Evolutionary conservation across 2,329 filamentous ascomycete genomes (phyloP), one percentile per base, ranked within the genome.

Genomic region (Capronia epimyces): DNA sequence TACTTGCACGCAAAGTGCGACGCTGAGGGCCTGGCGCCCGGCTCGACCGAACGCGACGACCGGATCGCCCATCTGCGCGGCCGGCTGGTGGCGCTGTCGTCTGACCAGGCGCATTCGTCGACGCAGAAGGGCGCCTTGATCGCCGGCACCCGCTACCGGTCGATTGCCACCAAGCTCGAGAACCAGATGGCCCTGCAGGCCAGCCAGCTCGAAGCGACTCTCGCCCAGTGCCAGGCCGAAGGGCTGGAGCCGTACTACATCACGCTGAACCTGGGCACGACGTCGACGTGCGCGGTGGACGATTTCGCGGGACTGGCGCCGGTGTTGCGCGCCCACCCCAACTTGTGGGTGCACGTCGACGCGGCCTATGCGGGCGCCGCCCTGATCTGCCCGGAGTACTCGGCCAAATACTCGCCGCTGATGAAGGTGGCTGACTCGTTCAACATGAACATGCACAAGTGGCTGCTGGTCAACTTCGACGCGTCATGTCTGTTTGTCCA

Each of bases 381-480:
- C 1, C 80, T 97, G 2, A 73, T 95, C 2, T 83, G 86, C 18
- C 85, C 89, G 2, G 88, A 95, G 67, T 86, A 87, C 69, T 86
- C 89, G 57, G 76, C 47, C 15, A 41, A 84, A 59, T 59, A 60
- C 41, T 57, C 57, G 1, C 41, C 36, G 2, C 41, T 45, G 21
- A 76, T 89, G 43, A 75, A 83, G 1, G 64, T 73, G 18, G 75
- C 18, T 65, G 87, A 95, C 73, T 89, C 84, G 58, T 95, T 95
- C 77, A 84, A 95, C 70, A 82, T 91, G 74, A 97, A 96, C 74
- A 86, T 95, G 80, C 90, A 96, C 77, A 97, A 97, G 74, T 96
- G 91, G 91, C 77, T 96, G 42, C 81, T 96, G 15, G 89, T 89
- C 50, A 95, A 95, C 69, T 96, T 96, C 63, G 91, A 97, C 64